Percentiles rank a stretch among this genome's conserved stretches.
Conservation (phyloP, 129 eudicot genomes). For the Chrysanthemum seticuspe region DNA sequence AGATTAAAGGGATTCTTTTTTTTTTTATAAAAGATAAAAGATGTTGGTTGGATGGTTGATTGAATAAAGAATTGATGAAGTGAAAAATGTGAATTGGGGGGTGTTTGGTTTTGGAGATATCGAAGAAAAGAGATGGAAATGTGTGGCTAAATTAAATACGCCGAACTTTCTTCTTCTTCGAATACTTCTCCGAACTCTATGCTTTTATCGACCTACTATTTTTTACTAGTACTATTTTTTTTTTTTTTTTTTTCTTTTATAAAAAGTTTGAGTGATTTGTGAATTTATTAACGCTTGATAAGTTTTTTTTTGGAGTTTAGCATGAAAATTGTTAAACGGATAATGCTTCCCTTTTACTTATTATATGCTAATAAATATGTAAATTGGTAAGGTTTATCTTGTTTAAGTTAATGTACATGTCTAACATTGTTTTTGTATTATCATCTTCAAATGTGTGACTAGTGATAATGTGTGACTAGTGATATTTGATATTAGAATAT, state of each 20-base stretch:
- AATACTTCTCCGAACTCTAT: slow-evolving; percentile 25
- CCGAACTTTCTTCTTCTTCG: slow-evolving; percentile 34
- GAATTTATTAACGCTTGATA: not conserved
- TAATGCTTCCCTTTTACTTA: too few relatives aligned
- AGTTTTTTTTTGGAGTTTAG: not conserved
- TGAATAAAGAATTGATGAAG: slow-evolving; percentile 26
- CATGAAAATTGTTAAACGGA: too few relatives aligned
- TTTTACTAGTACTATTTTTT: not conserved
- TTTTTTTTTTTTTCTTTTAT: not conserved
- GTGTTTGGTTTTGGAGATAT: slow-evolving; percentile 54
- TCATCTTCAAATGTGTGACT: too few relatives aligned
- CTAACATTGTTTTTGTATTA: too few relatives aligned
- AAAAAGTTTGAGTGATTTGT: not conserved
- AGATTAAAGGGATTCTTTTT: slow-evolving; percentile 16
- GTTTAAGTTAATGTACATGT: too few relatives aligned
- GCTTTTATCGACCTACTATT: slow-evolving; percentile 25
- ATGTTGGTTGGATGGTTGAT: slow-evolving; percentile 24
- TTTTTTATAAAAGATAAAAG: not conserved
- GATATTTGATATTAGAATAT: not conserved
- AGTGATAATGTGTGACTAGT: too few relatives aligned
- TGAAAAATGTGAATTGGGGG: slow-evolving; percentile 21
- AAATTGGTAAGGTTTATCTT: too few relatives aligned
- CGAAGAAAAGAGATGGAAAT: slow-evolving; percentile 37
- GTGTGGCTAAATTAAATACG: slow-evolving; percentile 42
- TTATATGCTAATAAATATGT: too few relatives aligned